Percentiles rank a stretch among this genome's conserved stretches.
Evolutionary conservation across 768 basidiomycete species (phyloP).

Genomic region (Neoboletus brunneissimus): DNA sequence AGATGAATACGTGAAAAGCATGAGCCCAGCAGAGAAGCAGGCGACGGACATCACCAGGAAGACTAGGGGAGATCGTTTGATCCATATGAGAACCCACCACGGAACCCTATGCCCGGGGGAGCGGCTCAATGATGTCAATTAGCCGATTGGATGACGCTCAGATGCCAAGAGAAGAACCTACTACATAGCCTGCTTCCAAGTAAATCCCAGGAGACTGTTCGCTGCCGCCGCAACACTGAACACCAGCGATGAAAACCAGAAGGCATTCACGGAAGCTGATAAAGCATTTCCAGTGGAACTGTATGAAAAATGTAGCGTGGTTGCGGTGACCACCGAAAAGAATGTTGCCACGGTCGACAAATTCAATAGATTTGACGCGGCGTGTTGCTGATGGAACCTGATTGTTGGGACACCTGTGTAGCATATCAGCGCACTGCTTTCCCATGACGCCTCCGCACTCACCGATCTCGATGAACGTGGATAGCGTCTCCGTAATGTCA

Average conservation of each 20-base stretch:
- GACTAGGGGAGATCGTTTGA: conserved; percentile 78
- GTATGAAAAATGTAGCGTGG: conserved; percentile 49
- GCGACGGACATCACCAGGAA: conserved; percentile 83
- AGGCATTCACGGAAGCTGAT: conserved; percentile 45
- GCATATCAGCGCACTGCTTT: conserved; percentile 28
- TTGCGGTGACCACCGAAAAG: conserved; percentile 53
- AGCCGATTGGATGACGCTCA: conserved; percentile 5
- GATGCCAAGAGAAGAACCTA: conserved; percentile 30
- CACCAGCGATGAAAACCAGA: conserved; percentile 55
- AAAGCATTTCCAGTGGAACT: conserved; percentile 33
- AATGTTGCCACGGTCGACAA: conserved; percentile 53
- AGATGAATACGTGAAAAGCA: conserved; percentile 75
- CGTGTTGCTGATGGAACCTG: conserved; percentile 52
- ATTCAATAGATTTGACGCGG: conserved; percentile 47
- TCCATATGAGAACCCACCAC: conserved; percentile 73
- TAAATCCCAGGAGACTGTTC: conserved; percentile 51
- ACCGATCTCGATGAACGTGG: conserved; percentile 55
- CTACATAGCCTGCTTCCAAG: conserved; percentile 60
- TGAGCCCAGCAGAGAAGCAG: conserved; percentile 76
- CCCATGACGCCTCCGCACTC: conserved; percentile 21
- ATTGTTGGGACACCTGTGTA: conserved; percentile 52
- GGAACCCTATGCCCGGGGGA: conserved; percentile 55
- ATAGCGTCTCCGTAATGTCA: conserved; percentile 48
- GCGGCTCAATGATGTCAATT: conserved; percentile 37
- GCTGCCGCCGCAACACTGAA: conserved; percentile 56